Evolutionary conservation across 352 stramenopile genomes (phyloP).

Genomic region (Globisporangium spiculum): DNA sequence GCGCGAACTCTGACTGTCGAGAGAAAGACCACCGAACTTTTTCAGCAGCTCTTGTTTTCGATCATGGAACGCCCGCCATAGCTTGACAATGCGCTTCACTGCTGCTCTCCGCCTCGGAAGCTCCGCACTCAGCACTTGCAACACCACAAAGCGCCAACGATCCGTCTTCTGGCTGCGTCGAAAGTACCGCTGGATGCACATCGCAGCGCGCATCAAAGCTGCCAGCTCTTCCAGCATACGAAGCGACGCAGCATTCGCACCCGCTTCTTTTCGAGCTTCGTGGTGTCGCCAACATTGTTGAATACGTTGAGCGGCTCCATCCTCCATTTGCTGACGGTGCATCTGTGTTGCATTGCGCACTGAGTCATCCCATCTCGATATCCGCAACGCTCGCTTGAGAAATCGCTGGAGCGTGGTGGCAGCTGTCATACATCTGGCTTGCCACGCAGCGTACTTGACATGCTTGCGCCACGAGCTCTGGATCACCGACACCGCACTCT

Average conservation of each 20-base stretch:
- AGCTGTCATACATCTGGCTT: background rate
- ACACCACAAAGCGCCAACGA: slow-evolving; percentile 30
- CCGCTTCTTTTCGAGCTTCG: slow-evolving; percentile 8
- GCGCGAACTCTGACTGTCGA: too few species aligned
- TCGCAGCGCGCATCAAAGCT: slow-evolving; percentile 22
- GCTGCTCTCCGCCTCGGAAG: slow-evolving; percentile 26
- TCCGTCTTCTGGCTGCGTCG: slow-evolving; percentile 19
- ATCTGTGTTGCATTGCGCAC: background rate
- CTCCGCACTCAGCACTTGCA: slow-evolving; percentile 24
- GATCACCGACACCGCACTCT: slow-evolving; percentile 43
- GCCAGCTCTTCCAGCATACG: slow-evolving; percentile 19
- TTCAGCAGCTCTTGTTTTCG: slow-evolving; percentile 13
- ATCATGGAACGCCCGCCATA: slow-evolving; percentile 24
- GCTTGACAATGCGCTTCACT: slow-evolving; percentile 17
- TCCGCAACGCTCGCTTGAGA: background rate
- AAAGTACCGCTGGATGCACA: slow-evolving; percentile 41
- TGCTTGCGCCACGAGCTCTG: slow-evolving; percentile 52
- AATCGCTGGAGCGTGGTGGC: slow-evolving; percentile 14
- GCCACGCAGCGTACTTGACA: slow-evolving; percentile 16
- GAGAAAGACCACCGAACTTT: background rate
- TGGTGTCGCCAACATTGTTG: slow-evolving; percentile 15
- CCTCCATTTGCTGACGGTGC: background rate
- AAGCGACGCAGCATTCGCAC: slow-evolving; percentile 1
- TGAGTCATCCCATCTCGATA: slow-evolving; percentile 12
- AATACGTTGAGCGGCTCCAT: slow-evolving; percentile 10